Evolutionary conservation across 352 stramenopile species (phyloP), one percentile per base, ranked within the genome.

Genomic region (Elongisporangium undulatum): DNA sequence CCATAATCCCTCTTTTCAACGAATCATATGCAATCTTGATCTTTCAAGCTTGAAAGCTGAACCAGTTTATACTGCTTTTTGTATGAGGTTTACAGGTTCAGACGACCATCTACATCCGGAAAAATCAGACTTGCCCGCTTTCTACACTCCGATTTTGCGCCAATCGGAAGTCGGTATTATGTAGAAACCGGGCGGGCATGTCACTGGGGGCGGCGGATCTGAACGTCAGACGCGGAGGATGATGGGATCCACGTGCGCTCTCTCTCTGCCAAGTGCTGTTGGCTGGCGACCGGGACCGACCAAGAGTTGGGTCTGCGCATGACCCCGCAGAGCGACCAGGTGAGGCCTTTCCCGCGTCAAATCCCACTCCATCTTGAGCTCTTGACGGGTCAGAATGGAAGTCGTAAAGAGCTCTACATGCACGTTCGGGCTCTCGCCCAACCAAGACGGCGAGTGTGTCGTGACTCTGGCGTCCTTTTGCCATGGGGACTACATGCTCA

Each of bases 361-460:
- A 41, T 41, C 13, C 29, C 29, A 41, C 5, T 41, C 29, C 29
- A 41, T 41, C 13, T 41, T 41, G 29, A 41, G 29, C 29, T 41
- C 29, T 41, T 41, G 29, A 13, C 29, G 29, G 29, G n/a, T 9
- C 29, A 9, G 13, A 41, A 41, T 41, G 29, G 29, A 41, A 41
- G 29, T 41, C 29, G 29, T 41, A 9, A 41, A 41, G 29, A 41
- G 29, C 29, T 41, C 29, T 9, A 88, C 80, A 3, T 90, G 80
- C 62, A 55, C 69, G 29, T 90, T 72, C 34, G 80, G 80, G 5
- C 67, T 88, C 59, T 77, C 73, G 9, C 68, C 68, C 3, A 83
- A 74, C 1, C 51, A 34, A 5, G 56, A 45, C 0, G 79, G 72
- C 0, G 71, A 61, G 20, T 90, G 80, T 51, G 61, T 71, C 19